These are phyloP conservation scores for Pelargonium australe DNA, from an alignment of 441 rosid genomes.

Conservation along the genomic window DNA sequence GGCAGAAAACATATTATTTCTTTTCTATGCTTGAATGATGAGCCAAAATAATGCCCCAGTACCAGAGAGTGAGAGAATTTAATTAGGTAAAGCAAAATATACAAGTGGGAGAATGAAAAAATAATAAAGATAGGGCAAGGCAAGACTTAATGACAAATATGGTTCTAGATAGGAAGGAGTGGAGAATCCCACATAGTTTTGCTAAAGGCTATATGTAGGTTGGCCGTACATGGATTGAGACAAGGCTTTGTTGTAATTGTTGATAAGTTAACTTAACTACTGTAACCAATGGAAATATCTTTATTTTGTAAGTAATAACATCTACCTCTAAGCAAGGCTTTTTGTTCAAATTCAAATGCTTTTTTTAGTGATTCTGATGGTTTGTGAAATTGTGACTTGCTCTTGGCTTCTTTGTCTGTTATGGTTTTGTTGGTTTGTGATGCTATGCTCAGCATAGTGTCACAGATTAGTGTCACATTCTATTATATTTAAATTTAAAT, in stretches of 20 bases:
- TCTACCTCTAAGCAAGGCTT: neutral
- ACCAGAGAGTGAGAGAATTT: neutral
- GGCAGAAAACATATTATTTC: neutral
- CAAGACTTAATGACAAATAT: neutral
- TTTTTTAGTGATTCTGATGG: neutral
- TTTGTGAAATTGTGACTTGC: neutral
- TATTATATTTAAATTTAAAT: neutral
- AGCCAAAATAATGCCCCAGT: neutral
- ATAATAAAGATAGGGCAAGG: neutral
- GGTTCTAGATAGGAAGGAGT: neutral
- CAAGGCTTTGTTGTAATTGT: neutral
- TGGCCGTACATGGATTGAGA: no score
- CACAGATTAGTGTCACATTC: neutral
- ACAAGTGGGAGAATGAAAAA: neutral
- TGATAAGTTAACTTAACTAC: neutral
- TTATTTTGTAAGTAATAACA: neutral
- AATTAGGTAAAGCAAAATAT: neutral
- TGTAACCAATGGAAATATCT: neutral
- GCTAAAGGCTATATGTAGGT: neutral
- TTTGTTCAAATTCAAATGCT: neutral
- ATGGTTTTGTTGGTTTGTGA: neutral
- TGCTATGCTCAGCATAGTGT: neutral
- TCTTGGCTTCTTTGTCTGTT: neutral
- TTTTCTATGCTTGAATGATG: neutral
- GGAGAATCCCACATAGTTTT: neutral